Conservation (phyloP, 306 rosid species). For the Morella rubra region DNA sequence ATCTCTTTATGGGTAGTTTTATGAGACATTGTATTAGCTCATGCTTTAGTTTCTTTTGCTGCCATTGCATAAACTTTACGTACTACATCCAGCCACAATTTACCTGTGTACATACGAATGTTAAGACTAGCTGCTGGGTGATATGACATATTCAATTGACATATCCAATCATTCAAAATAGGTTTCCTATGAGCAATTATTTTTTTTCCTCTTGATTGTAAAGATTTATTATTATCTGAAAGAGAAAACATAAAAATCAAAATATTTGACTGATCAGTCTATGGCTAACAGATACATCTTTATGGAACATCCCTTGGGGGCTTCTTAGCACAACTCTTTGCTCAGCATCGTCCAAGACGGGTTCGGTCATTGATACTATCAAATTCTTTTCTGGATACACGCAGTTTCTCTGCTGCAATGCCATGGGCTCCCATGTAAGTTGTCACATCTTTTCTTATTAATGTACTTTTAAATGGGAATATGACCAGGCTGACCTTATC, state of each 20-base stretch:
- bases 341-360: conserved; percentile 94
- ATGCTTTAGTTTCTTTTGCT: neutral
- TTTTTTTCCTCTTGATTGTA: neutral
- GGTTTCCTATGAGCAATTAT: neutral
- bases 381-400: conserved; percentile 84
- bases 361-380: conserved; percentile 89
- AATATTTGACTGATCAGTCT: conserved; percentile 20
- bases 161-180: neutral
- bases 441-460: conserved; percentile 28
- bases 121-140: neutral
- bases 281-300: conserved; percentile 76
- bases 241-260: neutral
- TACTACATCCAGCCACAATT: neutral
- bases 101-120: neutral
- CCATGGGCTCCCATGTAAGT: conserved; percentile 98
- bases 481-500: conserved; percentile 3
- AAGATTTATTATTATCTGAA: neutral
- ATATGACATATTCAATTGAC: neutral
- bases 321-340: conserved; percentile 95
- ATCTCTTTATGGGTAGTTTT: neutral
- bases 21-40: neutral
- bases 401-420: conserved; percentile 83
- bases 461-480: conserved; percentile 17
- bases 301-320: conserved; percentile 99
- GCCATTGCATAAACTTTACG: neutral